Conservation (phyloP, 805 yeast genomes). For the Yarrowia deformans region DNA sequence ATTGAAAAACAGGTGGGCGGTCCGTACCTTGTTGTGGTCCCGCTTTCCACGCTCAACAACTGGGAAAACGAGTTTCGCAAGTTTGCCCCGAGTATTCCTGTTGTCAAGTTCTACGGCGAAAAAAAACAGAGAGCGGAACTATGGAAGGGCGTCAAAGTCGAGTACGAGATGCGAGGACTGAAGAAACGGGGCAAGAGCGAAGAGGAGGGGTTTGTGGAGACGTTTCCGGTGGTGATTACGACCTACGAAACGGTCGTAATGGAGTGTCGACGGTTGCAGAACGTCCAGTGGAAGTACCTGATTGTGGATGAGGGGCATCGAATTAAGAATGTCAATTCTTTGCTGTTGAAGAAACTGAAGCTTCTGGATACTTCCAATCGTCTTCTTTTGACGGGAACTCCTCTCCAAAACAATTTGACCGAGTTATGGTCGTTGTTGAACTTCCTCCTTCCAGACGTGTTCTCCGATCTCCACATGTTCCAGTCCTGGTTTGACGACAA, state of each 20-base stretch:
- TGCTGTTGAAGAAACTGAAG: constrained; percentile 74
- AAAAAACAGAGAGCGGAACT: constrained; percentile 62
- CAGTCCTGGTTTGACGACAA: constrained; percentile 86
- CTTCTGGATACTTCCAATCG: constrained; percentile 67
- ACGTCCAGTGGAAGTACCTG: constrained; percentile 75
- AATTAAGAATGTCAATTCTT: constrained; percentile 81
- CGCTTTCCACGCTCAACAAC: constrained; percentile 84
- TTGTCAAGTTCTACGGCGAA: constrained; percentile 66
- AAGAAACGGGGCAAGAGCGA: constrained; percentile 44
- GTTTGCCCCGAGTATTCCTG: constrained; percentile 76
- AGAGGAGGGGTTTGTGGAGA: constrained; percentile 40
- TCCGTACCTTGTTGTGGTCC: constrained; percentile 96
- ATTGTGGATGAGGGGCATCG: constrained; percentile 97
- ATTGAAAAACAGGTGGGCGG: constrained; percentile 82
- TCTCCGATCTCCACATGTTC: constrained; percentile 85
- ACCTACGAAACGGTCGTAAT: constrained; percentile 81
- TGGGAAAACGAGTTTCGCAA: constrained; percentile 77
- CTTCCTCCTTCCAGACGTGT: constrained; percentile 90
- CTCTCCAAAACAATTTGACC: constrained; percentile 86
- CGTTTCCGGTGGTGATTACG: constrained; percentile 67
- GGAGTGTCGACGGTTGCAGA: constrained; percentile 65
- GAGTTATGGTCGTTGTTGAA: constrained; percentile 93
- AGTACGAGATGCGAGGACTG: constrained; percentile 4
- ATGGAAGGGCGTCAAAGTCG: constrained; percentile 15
- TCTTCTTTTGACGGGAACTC: constrained; percentile 91